Base-by-base conservation (phyloP, 768 basidiomycete genomes). In the Dentipellis sp. region DNA sequence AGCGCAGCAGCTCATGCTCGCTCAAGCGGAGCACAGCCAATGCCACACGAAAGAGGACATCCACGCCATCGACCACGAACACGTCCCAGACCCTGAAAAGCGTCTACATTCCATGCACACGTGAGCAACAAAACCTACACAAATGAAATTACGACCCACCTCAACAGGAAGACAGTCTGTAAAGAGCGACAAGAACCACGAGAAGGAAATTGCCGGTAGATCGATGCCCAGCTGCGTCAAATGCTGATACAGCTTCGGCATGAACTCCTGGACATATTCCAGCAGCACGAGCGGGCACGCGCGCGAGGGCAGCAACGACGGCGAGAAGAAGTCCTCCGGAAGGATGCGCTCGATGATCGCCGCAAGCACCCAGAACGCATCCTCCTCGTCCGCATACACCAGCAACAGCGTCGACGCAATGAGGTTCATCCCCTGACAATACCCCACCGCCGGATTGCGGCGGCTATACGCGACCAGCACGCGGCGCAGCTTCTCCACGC, bases 111-210 rank as follows among this genome's bases (percentile, higher is more conserved):
- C 4, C 16, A 46, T 12, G 48, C 14, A 16, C 7, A 17, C n/a
- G n/a, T 45, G n/a, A 45, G 16, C 29, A 29, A 29, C 29, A 29
- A 29, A 29, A 29, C 9, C 40, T 8, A 54, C 22, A 19, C 58
- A 8, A 54, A 42, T 11, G 12, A 42, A n/a, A 12, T 38, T 12
- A 50, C 21, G 7, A 3, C 52, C 35, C 56, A 93, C 93, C 81
- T 95, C 94, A 23, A 97, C 90, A 10, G 95, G 95, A 8, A 97
- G 73, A 66, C 94, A 95, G 62, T 97, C 94, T 0, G 94, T 97
- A 65, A 98, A 98, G 19, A 99, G 75, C 3, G 92, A 94, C 22
- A 99, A 73, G 71, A 97, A 97, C 97, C 97, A 99, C 11, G 94
- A 95, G 74, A 99, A 99, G 58, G 93, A 97, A 58, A 97, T 92